Base-by-base conservation (phyloP, 148 eudicot genomes). In the Rhododendron mucronatum region DNA sequence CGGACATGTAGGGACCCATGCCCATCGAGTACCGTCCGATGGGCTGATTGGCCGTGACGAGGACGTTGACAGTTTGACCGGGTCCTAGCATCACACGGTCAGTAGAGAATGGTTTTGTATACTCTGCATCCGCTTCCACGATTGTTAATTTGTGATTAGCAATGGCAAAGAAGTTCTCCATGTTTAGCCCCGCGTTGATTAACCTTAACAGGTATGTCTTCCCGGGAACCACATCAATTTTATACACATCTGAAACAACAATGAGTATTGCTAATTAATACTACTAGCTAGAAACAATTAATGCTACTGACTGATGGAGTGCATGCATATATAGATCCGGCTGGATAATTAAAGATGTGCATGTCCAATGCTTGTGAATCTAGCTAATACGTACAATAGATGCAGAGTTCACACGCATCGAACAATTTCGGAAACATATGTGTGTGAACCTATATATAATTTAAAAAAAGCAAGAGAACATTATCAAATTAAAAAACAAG, bases 1-100 rank as follows among this genome's bases (percentile, higher is more conserved):
- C 94, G 33, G 93, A 91, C 92, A 90, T 89, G 90, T 91, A 94
- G 53, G 94, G 96, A 48, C 93, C 92, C 92, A 91, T 88, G 55
- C 89, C 86, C 86, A 94, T 94, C 47, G 92, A 88, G 86, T 94
- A 93, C 65, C 80, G 86, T 57, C 88, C 93, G 30, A 90, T 88
- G 14, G 87, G 87, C 47, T 91, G 92, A 85, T 93, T 84, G 76
- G 93, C 89, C 53, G 94, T 89, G 83, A 92, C 81, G 18, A 94
- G 91, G 87, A 88, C 92, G 83, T 92, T 91, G 55, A 91, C 87
- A 15, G 95, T 94, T 74, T 94, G 95, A 35, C 95, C 96, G 3
- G 95, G 96, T 55, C 91, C 92, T 15, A 93, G 88, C 93, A 94
- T 91, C 78, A 94, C 88, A n/a, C 88, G 90, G 71, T 85, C 88